Base-by-base conservation (phyloP, 1,139 yeast genomes). In the Maudiozyma humilis region DNA sequence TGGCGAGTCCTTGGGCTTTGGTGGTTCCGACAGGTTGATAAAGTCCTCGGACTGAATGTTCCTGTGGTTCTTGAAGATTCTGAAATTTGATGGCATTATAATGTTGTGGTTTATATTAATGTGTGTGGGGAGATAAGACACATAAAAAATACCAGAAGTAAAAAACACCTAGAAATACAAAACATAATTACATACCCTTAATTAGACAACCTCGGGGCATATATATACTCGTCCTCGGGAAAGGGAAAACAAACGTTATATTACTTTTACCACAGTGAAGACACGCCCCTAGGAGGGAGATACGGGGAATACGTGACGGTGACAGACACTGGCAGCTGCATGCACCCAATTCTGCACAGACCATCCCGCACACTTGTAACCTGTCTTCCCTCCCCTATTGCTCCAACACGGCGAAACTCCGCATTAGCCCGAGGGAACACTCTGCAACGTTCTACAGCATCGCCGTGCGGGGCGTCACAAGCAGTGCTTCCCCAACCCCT, bases 21-120 rank as follows among this genome's bases (percentile, higher is more conserved):
- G 62, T 7, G 63, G 54, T 18, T 54, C 55, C n/a, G 54, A 51
- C 25, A 58, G 33, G 37, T 57, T 51, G 20, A 57, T 47, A 40
- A 55, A 58, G 43, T 56, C 60, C 14, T 49, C 49, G 3, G 60
- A 55, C 25, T 45, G 34, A 25, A 30, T 27, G 16, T 42, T 32
- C 19, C 32, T 16, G 14, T 12, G 13, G 18, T 29, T 37, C n/a
- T 37, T 37, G 29, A 37, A 37, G 12, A 37, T 37, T 29, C 40
- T 29, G 18, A 37, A 37, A 37, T 29, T 30, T 29, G 39, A 8
- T n/a, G 40, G 12, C 40, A 37, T 37, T 16, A 3, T 30, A 8
- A 6, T 25, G 39, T 36, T 35, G 14, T 35, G 15, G 31, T 36
- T 15, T 14, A 36, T 14, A 20, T 14, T 6, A 13, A 25, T 25